Evolutionary conservation across 2,329 filamentous ascomycete genomes (phyloP).

Genomic region (Phaeosphaeria sp.): DNA sequence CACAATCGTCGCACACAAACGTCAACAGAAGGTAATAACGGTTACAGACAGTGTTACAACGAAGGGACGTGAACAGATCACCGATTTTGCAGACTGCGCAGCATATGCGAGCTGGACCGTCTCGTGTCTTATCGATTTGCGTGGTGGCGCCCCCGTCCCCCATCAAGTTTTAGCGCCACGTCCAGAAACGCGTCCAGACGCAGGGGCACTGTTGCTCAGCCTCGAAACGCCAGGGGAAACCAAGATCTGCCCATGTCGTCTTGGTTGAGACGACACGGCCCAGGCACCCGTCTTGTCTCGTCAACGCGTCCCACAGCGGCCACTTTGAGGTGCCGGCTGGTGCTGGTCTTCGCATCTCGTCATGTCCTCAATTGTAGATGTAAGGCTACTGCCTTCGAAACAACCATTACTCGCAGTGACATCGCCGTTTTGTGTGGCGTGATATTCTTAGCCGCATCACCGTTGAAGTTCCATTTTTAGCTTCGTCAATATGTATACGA

Average conservation of each 20-base stretch:
- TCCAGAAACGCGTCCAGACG: slow-evolving; percentile 1
- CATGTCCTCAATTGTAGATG: neutral
- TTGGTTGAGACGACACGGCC: slow-evolving; percentile 3
- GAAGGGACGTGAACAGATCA: neutral
- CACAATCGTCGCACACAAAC: neutral
- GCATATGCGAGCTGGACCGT: neutral
- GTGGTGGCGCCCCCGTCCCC: slow-evolving; percentile 3
- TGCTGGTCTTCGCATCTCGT: neutral
- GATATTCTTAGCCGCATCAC: neutral
- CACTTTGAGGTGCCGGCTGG: neutral
- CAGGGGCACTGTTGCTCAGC: slow-evolving; percentile 9
- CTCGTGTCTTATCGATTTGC: slow-evolving; percentile 6
- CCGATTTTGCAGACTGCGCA: neutral
- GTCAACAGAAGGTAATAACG: neutral
- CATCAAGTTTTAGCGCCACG: neutral
- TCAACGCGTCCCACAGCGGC: neutral
- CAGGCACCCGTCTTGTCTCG: neutral
- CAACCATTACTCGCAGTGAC: neutral
- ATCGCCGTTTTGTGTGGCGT: neutral
- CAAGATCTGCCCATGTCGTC: neutral
- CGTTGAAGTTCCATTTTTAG: slow-evolving; percentile 2
- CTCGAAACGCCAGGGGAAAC: slow-evolving; percentile 3
- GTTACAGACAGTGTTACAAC: neutral
- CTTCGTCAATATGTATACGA: too few species aligned
- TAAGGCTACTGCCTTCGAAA: neutral